Percentiles rank a stretch among this genome's conserved stretches.
Evolutionary conservation across 108 stramenopile genomes (phyloP).

Genomic region (Stephanodiscus minutulus): DNA sequence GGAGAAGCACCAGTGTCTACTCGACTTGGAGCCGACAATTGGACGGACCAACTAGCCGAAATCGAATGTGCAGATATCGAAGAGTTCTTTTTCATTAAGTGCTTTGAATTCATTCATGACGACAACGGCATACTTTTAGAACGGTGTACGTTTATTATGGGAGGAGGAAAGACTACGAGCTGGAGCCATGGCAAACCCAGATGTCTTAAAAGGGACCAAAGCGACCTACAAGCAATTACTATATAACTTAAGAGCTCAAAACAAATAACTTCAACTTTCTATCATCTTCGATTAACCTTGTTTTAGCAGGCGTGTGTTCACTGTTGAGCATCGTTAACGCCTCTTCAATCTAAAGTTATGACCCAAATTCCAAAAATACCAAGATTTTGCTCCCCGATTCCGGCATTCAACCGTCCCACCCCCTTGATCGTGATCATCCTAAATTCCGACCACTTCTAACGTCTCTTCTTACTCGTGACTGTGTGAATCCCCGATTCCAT

Average conservation of each 20-base stretch:
- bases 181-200: too few relatives aligned
- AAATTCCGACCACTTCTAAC: conserved; percentile 14
- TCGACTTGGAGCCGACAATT: conserved; percentile 80
- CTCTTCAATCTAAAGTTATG: neutral
- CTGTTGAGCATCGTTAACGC: neutral
- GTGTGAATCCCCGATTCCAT: conserved; percentile 70
- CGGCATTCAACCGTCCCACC: neutral
- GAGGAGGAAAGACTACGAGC: conserved; percentile 28
- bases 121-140: conserved; percentile 14
- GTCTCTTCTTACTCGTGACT: conserved; percentile 44
- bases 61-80: conserved; percentile 68
- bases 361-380: neutral
- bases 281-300: too few relatives aligned
- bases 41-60: conserved; percentile 58
- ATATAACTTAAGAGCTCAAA: too few relatives aligned
- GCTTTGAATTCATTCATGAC: conserved; percentile 41
- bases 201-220: too few relatives aligned
- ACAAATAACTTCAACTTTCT: too few relatives aligned
- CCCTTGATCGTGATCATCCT: neutral
- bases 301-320: too few relatives aligned
- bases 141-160: conserved; percentile 41
- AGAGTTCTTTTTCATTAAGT: conserved; percentile 73
- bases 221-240: too few relatives aligned
- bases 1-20: conserved; percentile 77
- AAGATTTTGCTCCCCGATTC: neutral